Evolutionary conservation across 2,329 filamentous ascomycete species (phyloP).

Genomic region (Westerdykella ornata): DNA sequence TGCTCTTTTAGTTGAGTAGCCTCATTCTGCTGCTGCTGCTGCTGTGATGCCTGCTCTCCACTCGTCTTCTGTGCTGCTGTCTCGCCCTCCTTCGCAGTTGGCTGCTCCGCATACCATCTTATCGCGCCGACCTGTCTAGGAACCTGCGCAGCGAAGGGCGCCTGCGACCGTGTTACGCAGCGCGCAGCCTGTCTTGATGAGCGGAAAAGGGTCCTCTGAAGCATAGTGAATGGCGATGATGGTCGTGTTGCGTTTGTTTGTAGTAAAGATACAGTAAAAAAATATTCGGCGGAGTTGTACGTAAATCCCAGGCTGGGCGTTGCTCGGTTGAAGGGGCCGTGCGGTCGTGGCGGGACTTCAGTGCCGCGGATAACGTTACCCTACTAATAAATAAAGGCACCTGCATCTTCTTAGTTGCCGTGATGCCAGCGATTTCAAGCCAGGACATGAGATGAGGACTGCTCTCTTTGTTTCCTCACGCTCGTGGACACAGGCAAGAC

Average conservation of each 20-base stretch:
- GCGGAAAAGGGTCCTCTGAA: slow-evolving; percentile 47
- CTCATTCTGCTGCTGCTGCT: slow-evolving; percentile 11
- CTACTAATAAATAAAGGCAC: not conserved
- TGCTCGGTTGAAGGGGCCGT: slow-evolving; percentile 8
- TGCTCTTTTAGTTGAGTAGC: slow-evolving; percentile 51
- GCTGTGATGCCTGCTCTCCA: slow-evolving; percentile 37
- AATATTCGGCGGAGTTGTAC: slow-evolving; percentile 5
- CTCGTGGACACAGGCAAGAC: too few species aligned
- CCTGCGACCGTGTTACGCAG: slow-evolving; percentile 34
- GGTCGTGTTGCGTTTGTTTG: slow-evolving; percentile 2
- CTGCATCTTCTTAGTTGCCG: not conserved
- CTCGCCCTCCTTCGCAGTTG: slow-evolving; percentile 39
- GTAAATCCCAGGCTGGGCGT: not conserved
- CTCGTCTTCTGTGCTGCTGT: slow-evolving; percentile 39
- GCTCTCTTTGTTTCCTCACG: too few species aligned
- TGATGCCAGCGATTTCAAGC: not conserved
- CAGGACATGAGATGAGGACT: slow-evolving; percentile 16
- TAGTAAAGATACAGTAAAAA: slow-evolving; percentile 5
- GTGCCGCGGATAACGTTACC: slow-evolving; percentile 19
- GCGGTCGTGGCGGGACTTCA: slow-evolving; percentile 14
- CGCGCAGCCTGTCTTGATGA: slow-evolving; percentile 41
- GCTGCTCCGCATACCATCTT: slow-evolving; percentile 46
- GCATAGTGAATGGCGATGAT: slow-evolving; percentile 34
- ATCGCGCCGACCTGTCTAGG: slow-evolving; percentile 21
- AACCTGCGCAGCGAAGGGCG: slow-evolving; percentile 28